These are phyloP conservation scores for Aspergillus fumigatiaffinis DNA, from an alignment of 2,329 filamentous ascomycete genomes.

Conservation along the genomic window DNA sequence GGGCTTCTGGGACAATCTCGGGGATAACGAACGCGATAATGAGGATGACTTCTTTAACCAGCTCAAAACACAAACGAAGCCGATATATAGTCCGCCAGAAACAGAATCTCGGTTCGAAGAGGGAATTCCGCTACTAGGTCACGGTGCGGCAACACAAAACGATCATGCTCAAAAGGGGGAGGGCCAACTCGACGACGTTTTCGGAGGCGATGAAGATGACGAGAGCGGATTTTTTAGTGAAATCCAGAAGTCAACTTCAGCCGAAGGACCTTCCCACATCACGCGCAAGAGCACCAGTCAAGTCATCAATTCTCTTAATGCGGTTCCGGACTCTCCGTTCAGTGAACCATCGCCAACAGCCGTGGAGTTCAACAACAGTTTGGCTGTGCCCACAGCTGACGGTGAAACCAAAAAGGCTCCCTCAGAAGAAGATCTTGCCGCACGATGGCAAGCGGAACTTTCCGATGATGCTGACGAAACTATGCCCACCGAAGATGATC, in stretches of 20 bases:
- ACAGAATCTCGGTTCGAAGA: conserved; percentile 64
- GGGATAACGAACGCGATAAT: conserved; percentile 45
- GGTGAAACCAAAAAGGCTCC: conserved; percentile 18
- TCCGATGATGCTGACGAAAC: conserved; percentile 34
- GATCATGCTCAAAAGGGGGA: conserved; percentile 24
- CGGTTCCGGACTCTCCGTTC: conserved; percentile 23
- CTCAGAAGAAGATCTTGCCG: conserved; percentile 63
- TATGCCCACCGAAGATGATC: conserved; percentile 57
- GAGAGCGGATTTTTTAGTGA: conserved; percentile 36
- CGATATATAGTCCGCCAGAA: conserved; percentile 35
- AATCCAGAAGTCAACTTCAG: conserved; percentile 11
- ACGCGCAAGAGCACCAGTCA: conserved; percentile 68
- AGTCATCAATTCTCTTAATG: conserved; percentile 53
- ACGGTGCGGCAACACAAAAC: conserved; percentile 25
- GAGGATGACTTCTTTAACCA: conserved; percentile 60
- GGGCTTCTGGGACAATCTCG: conserved; percentile 43
- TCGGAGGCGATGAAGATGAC: conserved; percentile 36
- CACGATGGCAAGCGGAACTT: conserved; percentile 79
- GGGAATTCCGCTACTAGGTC: conserved; percentile 59
- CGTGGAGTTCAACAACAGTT: conserved; percentile 20
- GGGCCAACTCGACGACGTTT: conserved; percentile 29
- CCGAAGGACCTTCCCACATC: conserved; percentile 33
- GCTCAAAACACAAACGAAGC: conserved; percentile 39
- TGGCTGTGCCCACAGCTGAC: conserved; percentile 19
- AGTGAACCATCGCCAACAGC: conserved; percentile 29